phyloP scores from a whole-genome alignment of 768 basidiomycete genomes.

The Mycena vulgaris region DNA sequence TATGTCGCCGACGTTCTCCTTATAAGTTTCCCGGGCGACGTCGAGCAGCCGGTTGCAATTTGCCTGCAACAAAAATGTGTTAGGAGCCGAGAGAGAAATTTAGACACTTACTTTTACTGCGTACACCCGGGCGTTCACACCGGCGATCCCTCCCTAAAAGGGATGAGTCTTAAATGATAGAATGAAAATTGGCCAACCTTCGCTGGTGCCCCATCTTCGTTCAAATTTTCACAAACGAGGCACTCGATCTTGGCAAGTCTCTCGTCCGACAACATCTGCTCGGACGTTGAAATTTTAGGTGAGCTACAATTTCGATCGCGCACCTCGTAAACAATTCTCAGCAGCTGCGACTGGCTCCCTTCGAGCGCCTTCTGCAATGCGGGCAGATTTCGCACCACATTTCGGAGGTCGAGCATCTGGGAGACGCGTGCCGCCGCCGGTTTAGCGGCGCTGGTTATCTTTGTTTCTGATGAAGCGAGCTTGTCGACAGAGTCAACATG shows the following conservation, averaged over 20 bases:
- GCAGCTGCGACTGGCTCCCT: conserved; percentile 70
- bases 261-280: conserved; percentile 82
- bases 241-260: conserved; percentile 75
- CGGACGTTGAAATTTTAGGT: background rate
- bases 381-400: conserved; percentile 78
- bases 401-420: conserved; percentile 87
- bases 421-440: conserved; percentile 77
- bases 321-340: conserved; percentile 73
- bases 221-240: conserved; percentile 74
- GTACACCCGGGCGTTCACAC: conserved; percentile 88
- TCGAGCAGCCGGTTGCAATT: conserved; percentile 90
- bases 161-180: background rate
- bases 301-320: background rate
- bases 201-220: conserved; percentile 74
- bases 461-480: conserved; percentile 78
- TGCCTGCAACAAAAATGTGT: conserved; percentile 58
- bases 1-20: conserved; percentile 93
- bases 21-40: conserved; percentile 95
- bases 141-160: conserved; percentile 76
- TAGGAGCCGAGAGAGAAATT: background rate
- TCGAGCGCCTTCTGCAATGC: conserved; percentile 73
- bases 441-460: conserved; percentile 68
- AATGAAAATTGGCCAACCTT: conserved; percentile 62
- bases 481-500: conserved; percentile 47
- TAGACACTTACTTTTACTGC: conserved; percentile 76